phyloP scores from a whole-genome alignment of 345 rosid genomes.

The Linum tenue region DNA sequence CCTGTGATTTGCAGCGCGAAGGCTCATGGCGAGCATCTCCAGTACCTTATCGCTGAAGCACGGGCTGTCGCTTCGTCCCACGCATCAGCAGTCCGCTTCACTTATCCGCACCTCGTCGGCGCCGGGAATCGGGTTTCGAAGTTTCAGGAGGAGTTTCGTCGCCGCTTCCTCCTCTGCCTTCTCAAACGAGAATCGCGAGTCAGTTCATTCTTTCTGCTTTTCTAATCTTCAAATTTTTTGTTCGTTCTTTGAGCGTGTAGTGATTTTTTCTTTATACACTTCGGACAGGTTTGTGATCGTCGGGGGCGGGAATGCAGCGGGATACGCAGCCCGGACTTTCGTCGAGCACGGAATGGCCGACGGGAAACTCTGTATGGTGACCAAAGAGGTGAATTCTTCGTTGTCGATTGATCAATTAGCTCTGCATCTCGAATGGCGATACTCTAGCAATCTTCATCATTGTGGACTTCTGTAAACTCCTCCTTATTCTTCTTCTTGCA shows the following conservation, averaged over 20 bases:
- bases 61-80: slow-evolving; percentile 39
- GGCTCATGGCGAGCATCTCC: slow-evolving; percentile 49
- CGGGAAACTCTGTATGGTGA: slow-evolving; percentile 79
- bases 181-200: slow-evolving; percentile 89
- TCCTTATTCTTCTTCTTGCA: slow-evolving; percentile 21
- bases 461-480: not conserved
- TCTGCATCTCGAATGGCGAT: not conserved
- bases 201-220: slow-evolving; percentile 11
- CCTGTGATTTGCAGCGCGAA: slow-evolving; percentile 31
- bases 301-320: slow-evolving; percentile 99
- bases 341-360: slow-evolving; percentile 95
- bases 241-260: slow-evolving; percentile 1
- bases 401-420: not conserved
- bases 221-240: not conserved
- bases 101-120: slow-evolving; percentile 30
- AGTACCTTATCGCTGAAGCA: slow-evolving; percentile 41
- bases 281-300: slow-evolving; percentile 58
- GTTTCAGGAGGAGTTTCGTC: slow-evolving; percentile 40
- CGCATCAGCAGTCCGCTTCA: slow-evolving; percentile 41
- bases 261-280: not conserved
- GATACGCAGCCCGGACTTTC: slow-evolving; percentile 87
- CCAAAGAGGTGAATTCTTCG: slow-evolving; percentile 56
- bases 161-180: slow-evolving; percentile 50
- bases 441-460: not conserved
- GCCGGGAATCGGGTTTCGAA: slow-evolving; percentile 33